These are phyloP conservation scores for Zymoseptoria ardabiliae DNA, from an alignment of 2,329 filamentous ascomycete species.

Conservation along the genomic window DNA sequence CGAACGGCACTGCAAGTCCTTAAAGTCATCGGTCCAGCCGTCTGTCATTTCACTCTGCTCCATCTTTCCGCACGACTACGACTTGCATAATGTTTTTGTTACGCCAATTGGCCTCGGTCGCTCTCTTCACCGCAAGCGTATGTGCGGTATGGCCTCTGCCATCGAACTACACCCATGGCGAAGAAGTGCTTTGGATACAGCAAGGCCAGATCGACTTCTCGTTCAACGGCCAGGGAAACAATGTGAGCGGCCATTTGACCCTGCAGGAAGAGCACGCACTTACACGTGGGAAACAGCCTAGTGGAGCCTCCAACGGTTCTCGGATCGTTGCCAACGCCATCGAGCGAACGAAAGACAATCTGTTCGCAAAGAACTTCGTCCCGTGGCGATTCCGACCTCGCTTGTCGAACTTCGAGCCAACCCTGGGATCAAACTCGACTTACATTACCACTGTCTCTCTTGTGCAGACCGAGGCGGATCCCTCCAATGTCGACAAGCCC, in stretches of 20 bases:
- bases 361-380: slow-evolving; percentile 62
- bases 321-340: slow-evolving; percentile 41
- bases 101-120: slow-evolving; percentile 4
- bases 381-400: slow-evolving; percentile 71
- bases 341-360: slow-evolving; percentile 50
- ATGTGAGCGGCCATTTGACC: slow-evolving; percentile 13
- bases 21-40: background rate
- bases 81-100: background rate
- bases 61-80: background rate
- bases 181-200: slow-evolving; percentile 35
- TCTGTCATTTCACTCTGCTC: background rate
- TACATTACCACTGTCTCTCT: slow-evolving; percentile 57
- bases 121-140: slow-evolving; percentile 16
- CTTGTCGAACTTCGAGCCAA: slow-evolving; percentile 58
- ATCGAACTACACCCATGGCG: slow-evolving; percentile 32
- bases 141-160: slow-evolving; percentile 41
- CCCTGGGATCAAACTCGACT: slow-evolving; percentile 29
- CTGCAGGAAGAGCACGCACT: slow-evolving; percentile 6
- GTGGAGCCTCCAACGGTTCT: background rate
- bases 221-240: slow-evolving; percentile 19
- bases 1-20: background rate
- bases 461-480: slow-evolving; percentile 51
- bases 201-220: slow-evolving; percentile 32
- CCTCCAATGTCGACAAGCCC: slow-evolving; percentile 51
- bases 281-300: slow-evolving; percentile 6